These are phyloP conservation scores for Ophiorrhiza pumila DNA, from an alignment of 257 asterid genomes.

Conservation along the genomic window DNA sequence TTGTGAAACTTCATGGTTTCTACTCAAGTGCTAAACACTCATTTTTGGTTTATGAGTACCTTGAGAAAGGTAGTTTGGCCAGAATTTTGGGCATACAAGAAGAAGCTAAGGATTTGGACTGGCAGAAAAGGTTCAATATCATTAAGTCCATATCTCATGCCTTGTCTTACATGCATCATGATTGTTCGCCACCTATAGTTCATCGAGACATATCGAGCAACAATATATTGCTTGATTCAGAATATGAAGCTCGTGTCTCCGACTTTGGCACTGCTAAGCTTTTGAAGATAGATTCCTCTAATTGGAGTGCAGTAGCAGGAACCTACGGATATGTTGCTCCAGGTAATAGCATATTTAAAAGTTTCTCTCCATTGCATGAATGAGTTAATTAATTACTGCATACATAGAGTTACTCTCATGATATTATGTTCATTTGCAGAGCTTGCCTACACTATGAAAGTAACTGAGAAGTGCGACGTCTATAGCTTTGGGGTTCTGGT, in stretches of 20 bases:
- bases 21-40: conserved; percentile 29
- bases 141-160: conserved; percentile 30
- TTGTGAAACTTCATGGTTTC: conserved; percentile 37
- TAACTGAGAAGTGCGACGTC: conserved; percentile 32
- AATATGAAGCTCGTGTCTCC: conserved; percentile 33
- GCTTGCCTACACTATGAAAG: conserved; percentile 31
- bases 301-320: conserved; percentile 36
- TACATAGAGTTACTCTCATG: not conserved
- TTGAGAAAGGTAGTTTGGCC: conserved; percentile 31
- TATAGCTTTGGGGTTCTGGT: conserved; percentile 44
- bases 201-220: conserved; percentile 47
- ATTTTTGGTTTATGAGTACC: conserved; percentile 35
- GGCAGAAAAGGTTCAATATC: conserved; percentile 24
- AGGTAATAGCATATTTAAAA: too few species aligned
- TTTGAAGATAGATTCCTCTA: conserved; percentile 26
- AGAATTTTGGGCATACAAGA: conserved; percentile 12
- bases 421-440: conserved; percentile 8
- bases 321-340: conserved; percentile 45
- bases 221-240: conserved; percentile 29
- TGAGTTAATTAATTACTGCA: too few species aligned
- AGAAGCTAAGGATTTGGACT: conserved; percentile 22
- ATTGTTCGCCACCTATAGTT: conserved; percentile 35
- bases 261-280: conserved; percentile 44
- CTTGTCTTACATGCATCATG: conserved; percentile 35
- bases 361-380: too few species aligned